phyloP scores from a whole-genome alignment of 768 basidiomycete genomes.

The Leccinum broughii region DNA sequence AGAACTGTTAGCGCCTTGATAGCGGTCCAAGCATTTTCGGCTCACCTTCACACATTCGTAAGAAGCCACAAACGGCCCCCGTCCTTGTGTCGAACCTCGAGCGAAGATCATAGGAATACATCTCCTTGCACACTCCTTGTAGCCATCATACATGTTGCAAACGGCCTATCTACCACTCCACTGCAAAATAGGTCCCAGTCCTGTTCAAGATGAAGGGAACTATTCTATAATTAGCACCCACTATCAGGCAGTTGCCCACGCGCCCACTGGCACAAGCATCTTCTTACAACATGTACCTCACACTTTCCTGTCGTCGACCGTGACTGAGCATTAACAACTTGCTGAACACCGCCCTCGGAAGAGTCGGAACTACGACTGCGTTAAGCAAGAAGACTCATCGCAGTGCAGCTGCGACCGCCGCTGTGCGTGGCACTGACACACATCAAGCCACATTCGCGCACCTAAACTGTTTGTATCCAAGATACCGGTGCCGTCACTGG shows the following conservation, averaged over 20 bases:
- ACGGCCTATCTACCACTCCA: not conserved
- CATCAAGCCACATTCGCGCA: not conserved
- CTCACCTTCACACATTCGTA: not conserved
- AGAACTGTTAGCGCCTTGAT: not conserved
- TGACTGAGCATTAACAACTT: not conserved
- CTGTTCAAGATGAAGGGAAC: not conserved
- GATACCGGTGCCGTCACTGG: slow-evolving; percentile 5
- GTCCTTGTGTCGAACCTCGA: not conserved
- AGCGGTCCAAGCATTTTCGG: no score
- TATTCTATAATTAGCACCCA: slow-evolving; percentile 3
- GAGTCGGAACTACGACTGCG: no score
- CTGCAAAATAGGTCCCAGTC: not conserved
- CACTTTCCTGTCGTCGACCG: not conserved
- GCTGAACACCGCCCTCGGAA: not conserved
- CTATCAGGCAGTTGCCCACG: not conserved
- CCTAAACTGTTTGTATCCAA: slow-evolving; percentile 7
- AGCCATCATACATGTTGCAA: not conserved
- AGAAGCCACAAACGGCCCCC: not conserved
- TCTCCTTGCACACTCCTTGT: not conserved
- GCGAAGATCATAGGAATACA: not conserved
- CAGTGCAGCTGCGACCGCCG: not conserved
- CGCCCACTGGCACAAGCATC: not conserved
- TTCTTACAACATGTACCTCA: not conserved
- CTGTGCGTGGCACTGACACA: not conserved
- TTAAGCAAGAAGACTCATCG: not conserved